Conservation (phyloP, 1,139 yeast genomes). For the Blastobotrys indianensis region DNA sequence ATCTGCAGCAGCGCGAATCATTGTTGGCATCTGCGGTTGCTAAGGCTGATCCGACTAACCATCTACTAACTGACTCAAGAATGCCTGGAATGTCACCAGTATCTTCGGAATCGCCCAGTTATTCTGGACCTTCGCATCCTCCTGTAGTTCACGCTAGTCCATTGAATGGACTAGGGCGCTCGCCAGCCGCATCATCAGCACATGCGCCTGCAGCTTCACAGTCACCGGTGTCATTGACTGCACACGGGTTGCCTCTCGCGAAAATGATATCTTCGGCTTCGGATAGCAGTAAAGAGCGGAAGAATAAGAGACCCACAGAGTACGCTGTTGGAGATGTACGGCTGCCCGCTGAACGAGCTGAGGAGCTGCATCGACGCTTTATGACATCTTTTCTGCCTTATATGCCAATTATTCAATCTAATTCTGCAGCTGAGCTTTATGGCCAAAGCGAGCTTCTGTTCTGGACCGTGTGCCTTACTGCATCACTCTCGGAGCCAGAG, state of each 20-base stretch:
- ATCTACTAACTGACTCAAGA: constrained; percentile 3
- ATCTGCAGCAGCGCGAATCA: constrained; percentile 54
- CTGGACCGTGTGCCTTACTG: constrained; percentile 87
- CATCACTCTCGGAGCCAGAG: constrained; percentile 80
- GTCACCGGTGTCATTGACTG: too few relatives aligned
- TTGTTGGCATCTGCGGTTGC: constrained; percentile 23
- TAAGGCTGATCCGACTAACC: constrained; percentile 21
- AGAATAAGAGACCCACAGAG: constrained; percentile 9
- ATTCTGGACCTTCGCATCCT: neutral
- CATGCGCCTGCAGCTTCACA: neutral
- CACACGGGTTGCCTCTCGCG: constrained; percentile 1
- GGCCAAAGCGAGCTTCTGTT: constrained; percentile 78
- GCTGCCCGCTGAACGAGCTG: constrained; percentile 60
- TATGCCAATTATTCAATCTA: constrained; percentile 70
- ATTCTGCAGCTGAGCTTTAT: constrained; percentile 70
- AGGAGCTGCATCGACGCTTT: constrained; percentile 64
- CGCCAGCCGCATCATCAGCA: neutral
- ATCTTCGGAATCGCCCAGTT: neutral
- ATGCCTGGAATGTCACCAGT: neutral
- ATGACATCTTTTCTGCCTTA: constrained; percentile 64
- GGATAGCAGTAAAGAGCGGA: constrained; percentile 3
- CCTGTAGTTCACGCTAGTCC: too few relatives aligned
- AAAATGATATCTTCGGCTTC: constrained; percentile 9
- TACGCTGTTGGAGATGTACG: constrained; percentile 71
- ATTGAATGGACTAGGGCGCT: neutral